Base-by-base conservation (phyloP, 1,284 basidiomycete genomes). In the Serendipita sp. region DNA sequence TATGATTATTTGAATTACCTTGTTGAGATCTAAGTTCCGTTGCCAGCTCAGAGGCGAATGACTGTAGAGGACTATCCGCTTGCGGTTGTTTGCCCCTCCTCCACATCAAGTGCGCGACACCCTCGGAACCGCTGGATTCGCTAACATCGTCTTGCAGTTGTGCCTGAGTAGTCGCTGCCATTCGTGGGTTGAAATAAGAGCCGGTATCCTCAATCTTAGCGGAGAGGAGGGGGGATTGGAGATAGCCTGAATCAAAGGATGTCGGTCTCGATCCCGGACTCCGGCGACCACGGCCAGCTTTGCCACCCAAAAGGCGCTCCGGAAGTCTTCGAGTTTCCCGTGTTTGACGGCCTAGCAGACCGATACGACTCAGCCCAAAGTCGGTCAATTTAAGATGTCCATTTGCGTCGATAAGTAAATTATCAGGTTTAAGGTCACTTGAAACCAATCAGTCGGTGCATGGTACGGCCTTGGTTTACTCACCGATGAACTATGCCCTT, bases 401-500 rank as follows among this genome's bases (percentile, higher is more conserved):
- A 68, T 93, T 88, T 60, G 91, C 84, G 74, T 99, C 94, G 69
- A 99, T 98, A 43, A 99, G 86, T 53, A 98, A 75, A 72, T 99
- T 99, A 75, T 99, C 95, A 10, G 95, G 95, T 73, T 99, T 99
- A 69, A 99, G 77, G 72, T 99, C 96, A 77, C 94, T 95, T 71
- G 17, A 68, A 55, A 64, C 47, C 49, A 67, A 42, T 43, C 67
- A 43, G 69, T 64, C 62, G 49, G 5, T 4, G 47, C 55, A 50
- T 30, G 3, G 41, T 64, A 60, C 3, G n/a, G n/a, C 38, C 38
- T 32, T 8, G 22, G 47, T 12, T n/a, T 3, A 74, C 88, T 69
- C 71, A 94, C 93, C 95, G 93, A 81, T 99, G 96, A 64, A 99
- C 93, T 65, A 99, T 87, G 30, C 93, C 93, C 49, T 90, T 85